Evolutionary conservation across 768 basidiomycete genomes (phyloP).

Genomic region (Ephemerocybe angulata): DNA sequence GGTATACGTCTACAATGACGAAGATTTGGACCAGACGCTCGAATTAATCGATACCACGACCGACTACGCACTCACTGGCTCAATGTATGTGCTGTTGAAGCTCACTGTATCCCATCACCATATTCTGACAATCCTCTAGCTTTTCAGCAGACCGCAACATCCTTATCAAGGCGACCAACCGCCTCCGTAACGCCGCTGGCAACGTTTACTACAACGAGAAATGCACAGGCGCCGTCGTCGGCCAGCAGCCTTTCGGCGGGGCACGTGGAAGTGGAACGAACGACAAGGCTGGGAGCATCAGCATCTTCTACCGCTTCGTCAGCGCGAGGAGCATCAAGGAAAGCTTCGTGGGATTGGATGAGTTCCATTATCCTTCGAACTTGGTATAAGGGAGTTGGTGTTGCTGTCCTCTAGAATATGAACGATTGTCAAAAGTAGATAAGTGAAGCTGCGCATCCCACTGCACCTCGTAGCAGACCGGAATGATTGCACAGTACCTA

Average conservation of each 20-base stretch:
- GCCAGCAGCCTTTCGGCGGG: slow-evolving; percentile 97
- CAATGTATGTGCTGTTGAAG: slow-evolving; percentile 58
- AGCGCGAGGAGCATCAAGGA: slow-evolving; percentile 95
- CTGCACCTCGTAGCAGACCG: too few species aligned
- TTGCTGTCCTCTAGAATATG: neutral
- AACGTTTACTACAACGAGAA: slow-evolving; percentile 99
- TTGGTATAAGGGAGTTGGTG: slow-evolving; percentile 45
- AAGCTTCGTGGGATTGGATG: slow-evolving; percentile 82
- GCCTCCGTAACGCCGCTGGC: slow-evolving; percentile 86
- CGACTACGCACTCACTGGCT: slow-evolving; percentile 88
- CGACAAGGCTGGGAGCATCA: slow-evolving; percentile 90
- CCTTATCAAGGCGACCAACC: slow-evolving; percentile 74
- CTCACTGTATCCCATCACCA: neutral
- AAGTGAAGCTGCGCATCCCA: too few species aligned
- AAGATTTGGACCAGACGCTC: slow-evolving; percentile 80
- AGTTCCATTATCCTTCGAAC: slow-evolving; percentile 87
- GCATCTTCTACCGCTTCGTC: slow-evolving; percentile 71
- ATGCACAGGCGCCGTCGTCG: slow-evolving; percentile 96
- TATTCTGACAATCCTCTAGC: slow-evolving; percentile 36
- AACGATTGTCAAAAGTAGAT: neutral
- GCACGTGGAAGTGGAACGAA: slow-evolving; percentile 92
- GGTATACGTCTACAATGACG: slow-evolving; percentile 88
- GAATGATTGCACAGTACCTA: too few species aligned
- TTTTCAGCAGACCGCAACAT: slow-evolving; percentile 82
- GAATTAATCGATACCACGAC: slow-evolving; percentile 85